Conservation (phyloP, 306 rosid species). For the Dryas alaskensis region DNA sequence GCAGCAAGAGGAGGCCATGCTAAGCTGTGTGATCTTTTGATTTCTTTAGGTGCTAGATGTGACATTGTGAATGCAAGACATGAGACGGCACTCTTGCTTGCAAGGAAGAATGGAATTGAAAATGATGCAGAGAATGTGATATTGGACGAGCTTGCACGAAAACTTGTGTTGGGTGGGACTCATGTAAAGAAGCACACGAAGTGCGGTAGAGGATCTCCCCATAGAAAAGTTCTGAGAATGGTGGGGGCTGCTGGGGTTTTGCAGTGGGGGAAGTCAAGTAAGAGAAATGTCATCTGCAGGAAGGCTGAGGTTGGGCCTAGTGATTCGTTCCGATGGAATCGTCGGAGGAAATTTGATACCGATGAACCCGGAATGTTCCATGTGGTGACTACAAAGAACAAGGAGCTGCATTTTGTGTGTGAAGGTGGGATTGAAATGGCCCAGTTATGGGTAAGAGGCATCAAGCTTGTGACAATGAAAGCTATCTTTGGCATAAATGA, state of each 20-base stretch:
- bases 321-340: constrained; percentile 48
- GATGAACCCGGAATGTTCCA: constrained; percentile 54
- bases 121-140: constrained; percentile 50
- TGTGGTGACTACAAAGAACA: constrained; percentile 52
- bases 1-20: constrained; percentile 52
- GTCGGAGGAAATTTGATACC: constrained; percentile 44
- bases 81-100: constrained; percentile 50
- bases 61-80: constrained; percentile 39
- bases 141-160: constrained; percentile 46
- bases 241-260: constrained; percentile 41
- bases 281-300: constrained; percentile 54
- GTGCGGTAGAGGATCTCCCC: constrained; percentile 61
- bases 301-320: constrained; percentile 59
- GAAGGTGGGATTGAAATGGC: constrained; percentile 66
- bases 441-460: constrained; percentile 63
- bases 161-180: constrained; percentile 38
- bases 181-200: constrained; percentile 57
- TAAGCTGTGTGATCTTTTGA: constrained; percentile 42
- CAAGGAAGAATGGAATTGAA: constrained; percentile 34
- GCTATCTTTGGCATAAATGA: constrained; percentile 37
- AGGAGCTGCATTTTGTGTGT: constrained; percentile 68
- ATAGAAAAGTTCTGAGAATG: constrained; percentile 41
- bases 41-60: constrained; percentile 49
- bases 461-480: constrained; percentile 47
- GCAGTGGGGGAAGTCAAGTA: constrained; percentile 59